Evolutionary conservation across 2,329 filamentous ascomycete species (phyloP).

Genomic region (Zasmidium cellare): DNA sequence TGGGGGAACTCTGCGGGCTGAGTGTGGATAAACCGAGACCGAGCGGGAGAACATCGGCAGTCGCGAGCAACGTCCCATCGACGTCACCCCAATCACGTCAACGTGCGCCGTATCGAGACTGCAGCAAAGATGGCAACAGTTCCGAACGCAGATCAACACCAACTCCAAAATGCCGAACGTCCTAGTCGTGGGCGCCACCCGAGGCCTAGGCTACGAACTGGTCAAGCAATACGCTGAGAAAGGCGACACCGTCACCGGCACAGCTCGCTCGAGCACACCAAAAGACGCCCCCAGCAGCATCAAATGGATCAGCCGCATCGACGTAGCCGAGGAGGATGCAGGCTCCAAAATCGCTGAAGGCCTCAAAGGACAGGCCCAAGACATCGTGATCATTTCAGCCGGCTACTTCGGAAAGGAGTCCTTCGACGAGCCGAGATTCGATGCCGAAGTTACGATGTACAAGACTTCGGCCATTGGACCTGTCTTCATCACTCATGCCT

Average conservation of each 20-base stretch:
- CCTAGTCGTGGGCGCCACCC: slow-evolving; percentile 67
- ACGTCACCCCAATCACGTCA: not conserved
- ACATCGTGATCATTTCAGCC: slow-evolving; percentile 63
- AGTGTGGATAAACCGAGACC: too few relatives aligned
- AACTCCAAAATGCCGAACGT: slow-evolving; percentile 38
- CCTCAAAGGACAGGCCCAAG: slow-evolving; percentile 28
- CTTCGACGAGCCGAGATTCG: slow-evolving; percentile 64
- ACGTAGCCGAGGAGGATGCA: slow-evolving; percentile 18
- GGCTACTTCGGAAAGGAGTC: slow-evolving; percentile 69
- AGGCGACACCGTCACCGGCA: slow-evolving; percentile 57
- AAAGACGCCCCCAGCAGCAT: slow-evolving; percentile 46
- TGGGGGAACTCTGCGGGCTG: too few relatives aligned
- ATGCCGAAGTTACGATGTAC: slow-evolving; percentile 70
- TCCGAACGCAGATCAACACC: not conserved
- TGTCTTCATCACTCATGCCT: slow-evolving; percentile 65
- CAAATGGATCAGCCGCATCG: slow-evolving; percentile 24
- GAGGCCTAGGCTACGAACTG: slow-evolving; percentile 66
- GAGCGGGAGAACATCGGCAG: too few relatives aligned
- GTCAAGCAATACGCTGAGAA: slow-evolving; percentile 59
- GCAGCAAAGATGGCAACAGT: not conserved
- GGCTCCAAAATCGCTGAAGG: slow-evolving; percentile 24
- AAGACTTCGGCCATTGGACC: slow-evolving; percentile 65
- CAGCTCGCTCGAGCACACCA: slow-evolving; percentile 54
- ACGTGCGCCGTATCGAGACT: not conserved
- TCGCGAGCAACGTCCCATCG: too few relatives aligned